Evolutionary conservation across 345 rosid species (phyloP), one percentile per base, ranked within the genome.

Genomic region (Gossypioides kirkii): DNA sequence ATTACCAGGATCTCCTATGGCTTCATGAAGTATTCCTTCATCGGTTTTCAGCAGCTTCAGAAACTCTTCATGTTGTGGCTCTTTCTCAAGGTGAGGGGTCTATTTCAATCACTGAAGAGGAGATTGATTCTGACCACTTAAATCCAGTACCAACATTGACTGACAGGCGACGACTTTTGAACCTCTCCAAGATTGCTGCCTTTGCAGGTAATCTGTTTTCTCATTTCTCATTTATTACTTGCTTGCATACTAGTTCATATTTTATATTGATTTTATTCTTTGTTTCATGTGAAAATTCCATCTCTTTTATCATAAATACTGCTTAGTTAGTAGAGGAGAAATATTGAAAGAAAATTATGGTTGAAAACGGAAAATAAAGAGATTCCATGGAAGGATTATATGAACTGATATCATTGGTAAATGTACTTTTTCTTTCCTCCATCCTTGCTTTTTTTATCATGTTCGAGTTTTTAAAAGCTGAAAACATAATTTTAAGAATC

Each of bases 11-110:
- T 77, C 89, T 92, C 36, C 69, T 82, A 75, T 95, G 99, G 99
- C 89, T 92, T 83, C 99, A 92, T 83, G 88, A 91, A 76, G 75
- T 88, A 76, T 95, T 87, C 77, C 92, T 95, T 74, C 92, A 92
- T 84, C 91, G 85, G 32, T 95, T 91, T 80, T 86, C 97, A 55
- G 83, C 85, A 46, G 97, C 98, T 71, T 88, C 98, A 50, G 98
- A 87, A 75, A 91, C 87, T 61, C 99, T 95, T 81, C 97, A 92
- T 58, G 56, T 22, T n/a, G 76, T 89, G 75, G 93, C 97, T 65
- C 90, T 91, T 72, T 87, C 89, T 76, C 96, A 91, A 79, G 81
- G 80, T 77, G 86, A 85, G 77, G 70, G 46, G 76, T 80, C 75
- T 47, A 42, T 71, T 72, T 72, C 83, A 70, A 78, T 78, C 69